Conservation (phyloP, 495 filamentous ascomycete species). For the Glarea lozoyensis region DNA sequence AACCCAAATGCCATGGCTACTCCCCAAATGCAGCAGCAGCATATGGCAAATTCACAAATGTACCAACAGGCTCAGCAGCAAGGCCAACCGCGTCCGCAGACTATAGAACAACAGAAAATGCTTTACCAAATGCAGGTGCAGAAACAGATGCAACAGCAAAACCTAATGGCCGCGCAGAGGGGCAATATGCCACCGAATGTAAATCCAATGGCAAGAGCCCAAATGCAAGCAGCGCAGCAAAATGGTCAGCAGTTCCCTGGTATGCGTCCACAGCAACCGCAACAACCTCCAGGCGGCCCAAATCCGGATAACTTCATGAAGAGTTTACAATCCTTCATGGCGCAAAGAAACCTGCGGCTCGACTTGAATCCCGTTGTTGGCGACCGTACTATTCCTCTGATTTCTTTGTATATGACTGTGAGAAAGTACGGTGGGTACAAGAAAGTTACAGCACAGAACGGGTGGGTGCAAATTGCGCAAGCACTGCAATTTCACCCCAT, state of each 20-base stretch:
- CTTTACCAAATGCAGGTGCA: conserved; percentile 58
- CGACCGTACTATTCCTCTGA: conserved; percentile 59
- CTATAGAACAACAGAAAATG: conserved; percentile 34
- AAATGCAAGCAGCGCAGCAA: conserved; percentile 27
- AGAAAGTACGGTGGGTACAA: conserved; percentile 72
- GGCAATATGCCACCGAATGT: conserved; percentile 34
- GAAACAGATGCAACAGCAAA: conserved; percentile 55
- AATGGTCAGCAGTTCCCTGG: conserved; percentile 23
- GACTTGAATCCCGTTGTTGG: conserved; percentile 61
- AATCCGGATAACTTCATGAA: conserved; percentile 69
- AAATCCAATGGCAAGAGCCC: conserved; percentile 35
- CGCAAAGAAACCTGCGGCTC: conserved; percentile 52
- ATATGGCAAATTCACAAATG: conserved; percentile 47
- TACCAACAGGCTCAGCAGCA: conserved; percentile 35
- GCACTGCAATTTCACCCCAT: conserved; percentile 55
- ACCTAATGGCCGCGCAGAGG: conserved; percentile 41
- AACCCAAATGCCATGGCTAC: conserved; percentile 29
- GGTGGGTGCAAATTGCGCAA: conserved; percentile 65
- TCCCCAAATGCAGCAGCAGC: conserved; percentile 31
- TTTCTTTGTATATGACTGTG: conserved; percentile 67
- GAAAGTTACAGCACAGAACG: conserved; percentile 54
- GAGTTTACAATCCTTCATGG: conserved; percentile 64
- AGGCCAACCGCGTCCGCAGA: conserved; percentile 27
- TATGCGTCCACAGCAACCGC: conserved; percentile 24
- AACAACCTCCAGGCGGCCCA: conserved; percentile 15